Evolutionary conservation across 2,329 filamentous ascomycete species (phyloP).

Genomic region (Pseudogymnoascus sp.): DNA sequence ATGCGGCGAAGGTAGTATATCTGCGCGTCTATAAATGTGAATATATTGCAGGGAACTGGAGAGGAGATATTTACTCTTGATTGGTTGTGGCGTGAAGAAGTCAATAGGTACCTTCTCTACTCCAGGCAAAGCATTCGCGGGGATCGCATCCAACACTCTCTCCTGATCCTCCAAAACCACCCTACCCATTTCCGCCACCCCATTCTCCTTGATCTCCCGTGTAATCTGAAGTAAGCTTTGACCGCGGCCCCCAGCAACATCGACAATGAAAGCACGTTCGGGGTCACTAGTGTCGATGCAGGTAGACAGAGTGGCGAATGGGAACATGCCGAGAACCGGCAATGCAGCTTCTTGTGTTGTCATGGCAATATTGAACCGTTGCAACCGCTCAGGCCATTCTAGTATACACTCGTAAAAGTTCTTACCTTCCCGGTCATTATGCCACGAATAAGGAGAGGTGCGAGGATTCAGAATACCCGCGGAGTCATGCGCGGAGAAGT

Average conservation of each 20-base stretch:
- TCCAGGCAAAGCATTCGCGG: not conserved
- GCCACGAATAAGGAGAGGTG: conserved; percentile 21
- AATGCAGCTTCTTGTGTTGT: conserved; percentile 11
- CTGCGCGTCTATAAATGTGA: conserved; percentile 18
- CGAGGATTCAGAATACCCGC: conserved; percentile 16
- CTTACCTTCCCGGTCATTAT: conserved; percentile 19
- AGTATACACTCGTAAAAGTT: conserved; percentile 24
- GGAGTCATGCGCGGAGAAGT: conserved; percentile 20
- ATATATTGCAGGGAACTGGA: not conserved
- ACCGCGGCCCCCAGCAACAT: conserved; percentile 1
- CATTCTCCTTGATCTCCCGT: not conserved
- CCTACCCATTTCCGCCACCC: not conserved
- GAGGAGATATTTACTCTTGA: not conserved
- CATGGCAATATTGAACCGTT: conserved; percentile 22
- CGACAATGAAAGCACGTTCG: conserved; percentile 2
- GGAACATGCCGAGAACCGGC: not conserved
- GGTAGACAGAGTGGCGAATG: not conserved
- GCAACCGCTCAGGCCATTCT: conserved; percentile 20
- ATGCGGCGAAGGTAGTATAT: conserved; percentile 23
- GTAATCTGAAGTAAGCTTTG: not conserved
- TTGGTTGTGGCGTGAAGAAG: conserved; percentile 9
- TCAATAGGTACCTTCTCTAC: conserved; percentile 1
- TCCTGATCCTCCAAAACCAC: not conserved
- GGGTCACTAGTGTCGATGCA: conserved; percentile 13
- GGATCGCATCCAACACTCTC: conserved; percentile 1